phyloP scores from a whole-genome alignment of 345 rosid genomes.

The Arabidopsis suecica region DNA sequence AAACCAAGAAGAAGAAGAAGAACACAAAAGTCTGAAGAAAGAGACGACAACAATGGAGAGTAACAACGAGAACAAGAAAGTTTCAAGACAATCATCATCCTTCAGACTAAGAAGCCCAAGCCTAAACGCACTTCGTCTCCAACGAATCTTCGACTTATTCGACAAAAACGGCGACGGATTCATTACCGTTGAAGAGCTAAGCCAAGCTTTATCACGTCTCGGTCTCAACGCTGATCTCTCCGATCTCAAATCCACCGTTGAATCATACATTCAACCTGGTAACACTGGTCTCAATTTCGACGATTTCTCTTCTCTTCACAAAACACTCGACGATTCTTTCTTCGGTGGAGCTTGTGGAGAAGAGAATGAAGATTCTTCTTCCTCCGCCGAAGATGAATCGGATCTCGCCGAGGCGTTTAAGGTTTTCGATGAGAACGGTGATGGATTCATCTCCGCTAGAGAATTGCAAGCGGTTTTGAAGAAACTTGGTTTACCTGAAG shows the following conservation, averaged over 20 bases:
- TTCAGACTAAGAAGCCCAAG: conserved; percentile 66
- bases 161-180: conserved; percentile 81
- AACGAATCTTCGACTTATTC: conserved; percentile 75
- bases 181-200: conserved; percentile 68
- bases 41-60: conserved; percentile 35
- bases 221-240: conserved; percentile 69
- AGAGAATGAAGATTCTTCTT: not conserved
- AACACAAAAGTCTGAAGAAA: too few relatives aligned
- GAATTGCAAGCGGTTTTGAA: conserved; percentile 75
- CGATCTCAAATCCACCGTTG: conserved; percentile 63
- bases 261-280: conserved; percentile 60
- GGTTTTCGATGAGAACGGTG: conserved; percentile 92
- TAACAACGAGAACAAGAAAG: conserved; percentile 7
- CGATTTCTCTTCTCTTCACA: conserved; percentile 69
- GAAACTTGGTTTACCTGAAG: conserved; percentile 79
- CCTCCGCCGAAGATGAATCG: conserved; percentile 53
- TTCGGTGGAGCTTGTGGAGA: conserved; percentile 42
- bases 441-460: conserved; percentile 80
- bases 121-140: conserved; percentile 73
- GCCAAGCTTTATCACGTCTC: conserved; percentile 65
- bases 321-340: conserved; percentile 58
- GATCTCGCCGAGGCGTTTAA: conserved; percentile 91
- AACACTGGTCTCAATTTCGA: conserved; percentile 62
- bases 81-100: conserved; percentile 45
- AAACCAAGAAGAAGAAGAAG: conserved; percentile 25